These are phyloP conservation scores for Cryphonectria japonica DNA, from an alignment of 2,329 filamentous ascomycete species.

Conservation along the genomic window DNA sequence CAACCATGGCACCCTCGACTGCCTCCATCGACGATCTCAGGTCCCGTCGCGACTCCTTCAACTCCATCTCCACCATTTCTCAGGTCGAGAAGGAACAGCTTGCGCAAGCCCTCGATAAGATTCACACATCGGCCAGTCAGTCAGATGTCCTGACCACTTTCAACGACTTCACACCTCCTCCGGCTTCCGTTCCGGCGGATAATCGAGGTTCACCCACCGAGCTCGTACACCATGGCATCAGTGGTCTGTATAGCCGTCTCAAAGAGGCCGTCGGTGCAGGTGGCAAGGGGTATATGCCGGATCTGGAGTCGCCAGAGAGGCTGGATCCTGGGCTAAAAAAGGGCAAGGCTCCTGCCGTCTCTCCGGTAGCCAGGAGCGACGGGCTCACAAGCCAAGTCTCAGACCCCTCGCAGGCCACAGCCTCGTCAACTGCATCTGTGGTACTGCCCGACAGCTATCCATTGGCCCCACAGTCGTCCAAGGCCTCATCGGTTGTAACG, in stretches of 20 bases:
- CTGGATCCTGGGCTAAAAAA: slow-evolving; percentile 16
- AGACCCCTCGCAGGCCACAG: slow-evolving; percentile 33
- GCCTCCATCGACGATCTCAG: slow-evolving; percentile 35
- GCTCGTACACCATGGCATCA: slow-evolving; percentile 81
- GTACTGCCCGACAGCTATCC: slow-evolving; percentile 43
- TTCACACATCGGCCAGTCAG: slow-evolving; percentile 86
- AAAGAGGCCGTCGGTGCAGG: slow-evolving; percentile 78
- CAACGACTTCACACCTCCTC: slow-evolving; percentile 82
- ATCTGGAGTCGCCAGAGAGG: slow-evolving; percentile 46
- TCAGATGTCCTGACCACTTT: slow-evolving; percentile 87
- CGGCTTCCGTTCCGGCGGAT: slow-evolving; percentile 63
- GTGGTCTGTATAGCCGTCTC: slow-evolving; percentile 84
- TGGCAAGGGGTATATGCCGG: slow-evolving; percentile 45
- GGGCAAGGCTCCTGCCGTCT: slow-evolving; percentile 34
- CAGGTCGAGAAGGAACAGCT: slow-evolving; percentile 74
- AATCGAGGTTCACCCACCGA: slow-evolving; percentile 73
- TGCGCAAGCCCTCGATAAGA: slow-evolving; percentile 79
- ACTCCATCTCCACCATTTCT: slow-evolving; percentile 51
- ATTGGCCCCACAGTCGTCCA: slow-evolving; percentile 49
- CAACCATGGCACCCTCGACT: slow-evolving; percentile 41
- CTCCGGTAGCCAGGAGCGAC: slow-evolving; percentile 35
- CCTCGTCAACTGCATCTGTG: slow-evolving; percentile 15
- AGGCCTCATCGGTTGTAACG: slow-evolving; percentile 52
- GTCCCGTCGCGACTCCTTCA: slow-evolving; percentile 45
- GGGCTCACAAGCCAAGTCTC: slow-evolving; percentile 17